Evolutionary conservation across 2,329 filamentous ascomycete species (phyloP), one percentile per base, ranked within the genome.

Genomic region (Microcera coccophila): DNA sequence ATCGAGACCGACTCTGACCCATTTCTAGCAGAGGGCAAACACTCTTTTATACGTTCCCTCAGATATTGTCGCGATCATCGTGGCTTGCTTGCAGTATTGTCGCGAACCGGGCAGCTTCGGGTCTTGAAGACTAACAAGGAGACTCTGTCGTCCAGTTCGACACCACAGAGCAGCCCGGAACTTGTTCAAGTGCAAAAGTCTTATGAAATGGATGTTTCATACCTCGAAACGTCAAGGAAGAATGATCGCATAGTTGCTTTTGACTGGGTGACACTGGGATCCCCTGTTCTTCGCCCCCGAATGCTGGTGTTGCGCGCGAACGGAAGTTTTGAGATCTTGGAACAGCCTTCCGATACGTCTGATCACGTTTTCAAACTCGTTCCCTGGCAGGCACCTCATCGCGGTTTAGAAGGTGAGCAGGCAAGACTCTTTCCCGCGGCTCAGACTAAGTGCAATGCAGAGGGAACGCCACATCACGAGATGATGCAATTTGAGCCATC

Each of bases 191-290:
- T 82, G 11, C 70, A 74, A 34, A 76, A 70, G 44, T 82, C 81
- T 2, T 72, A 79, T 50, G 79, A 83, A 55, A 74, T 84, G 65
- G 79, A 84, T 51, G 74, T 79, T 37, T 71, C 73, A 15, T 82
- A 76, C 51, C 66, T 70, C 19, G 75, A 78, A 38, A 64, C 68
- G 22, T 66, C 68, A 22, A 68, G 73, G 50, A 75, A 76, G 60
- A 72, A 75, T 52, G 77, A 83, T 42, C 73, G 78, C 16, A 82
- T 84, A 22, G 78, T 84, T 7, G 84, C 81, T 0, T 84, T 84
- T 59, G 81, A 85, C 58, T 85, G 81, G 81, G 67, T 84, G 9
- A 82, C 77, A 3, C 66, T 82, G 36, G 70, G 74, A 10, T 78
- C 76, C 3, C 68, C 77, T 3, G 71, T 72, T 12, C 57, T 82